These are phyloP conservation scores for Neobulgaria alba DNA, from an alignment of 2,329 filamentous ascomycete species.

Conservation along the genomic window DNA sequence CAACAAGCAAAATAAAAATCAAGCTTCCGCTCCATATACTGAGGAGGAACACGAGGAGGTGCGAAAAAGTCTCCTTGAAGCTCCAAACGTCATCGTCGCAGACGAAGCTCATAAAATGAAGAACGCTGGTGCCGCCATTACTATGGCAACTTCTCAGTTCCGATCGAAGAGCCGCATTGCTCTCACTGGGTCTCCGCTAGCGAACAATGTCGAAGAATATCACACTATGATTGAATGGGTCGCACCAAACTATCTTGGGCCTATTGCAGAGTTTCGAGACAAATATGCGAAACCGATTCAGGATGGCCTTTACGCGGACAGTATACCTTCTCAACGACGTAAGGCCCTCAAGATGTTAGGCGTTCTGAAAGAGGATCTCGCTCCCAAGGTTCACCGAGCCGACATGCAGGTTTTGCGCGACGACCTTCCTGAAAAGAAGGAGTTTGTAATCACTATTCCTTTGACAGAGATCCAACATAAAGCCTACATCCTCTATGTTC, in stretches of 20 bases:
- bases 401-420: conserved; percentile 60
- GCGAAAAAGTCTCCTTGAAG: conserved; percentile 43
- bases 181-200: conserved; percentile 76
- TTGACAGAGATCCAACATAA: conserved; percentile 56
- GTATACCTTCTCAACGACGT: conserved; percentile 44
- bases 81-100: conserved; percentile 66
- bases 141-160: conserved; percentile 49
- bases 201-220: conserved; percentile 79
- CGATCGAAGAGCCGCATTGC: conserved; percentile 66
- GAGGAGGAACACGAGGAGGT: conserved; percentile 32
- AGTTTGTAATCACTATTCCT: conserved; percentile 71
- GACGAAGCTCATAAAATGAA: conserved; percentile 83
- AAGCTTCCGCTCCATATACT: conserved; percentile 24
- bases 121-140: conserved; percentile 46
- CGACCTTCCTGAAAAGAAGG: conserved; percentile 64
- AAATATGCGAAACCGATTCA: conserved; percentile 69
- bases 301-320: conserved; percentile 60
- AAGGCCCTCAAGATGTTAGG: conserved; percentile 57
- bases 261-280: conserved; percentile 54
- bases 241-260: conserved; percentile 68
- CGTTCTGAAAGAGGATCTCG: conserved; percentile 62
- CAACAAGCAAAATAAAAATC: conserved; percentile 28
- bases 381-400: conserved; percentile 68
- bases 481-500: conserved; percentile 50
- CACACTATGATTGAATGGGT: conserved; percentile 85